Conservation (phyloP, 1,139 yeast genomes). For the Suhomyces anneliseae region DNA sequence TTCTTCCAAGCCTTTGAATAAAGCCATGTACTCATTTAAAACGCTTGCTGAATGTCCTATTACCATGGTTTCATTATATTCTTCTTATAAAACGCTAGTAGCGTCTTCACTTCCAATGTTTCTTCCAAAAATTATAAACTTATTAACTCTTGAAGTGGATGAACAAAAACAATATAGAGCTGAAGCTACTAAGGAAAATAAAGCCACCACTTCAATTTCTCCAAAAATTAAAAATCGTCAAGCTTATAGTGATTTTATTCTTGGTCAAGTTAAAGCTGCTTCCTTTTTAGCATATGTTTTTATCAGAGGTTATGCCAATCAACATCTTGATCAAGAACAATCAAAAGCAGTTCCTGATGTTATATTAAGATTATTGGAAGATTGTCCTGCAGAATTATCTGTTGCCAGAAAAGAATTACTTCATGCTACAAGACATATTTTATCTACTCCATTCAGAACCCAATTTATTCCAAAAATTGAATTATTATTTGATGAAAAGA, state of each 20-base stretch:
- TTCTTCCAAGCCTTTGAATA: conserved; percentile 42
- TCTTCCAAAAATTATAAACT: conserved; percentile 77
- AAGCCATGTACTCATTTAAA: conserved; percentile 80
- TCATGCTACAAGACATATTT: conserved; percentile 91
- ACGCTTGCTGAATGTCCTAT: conserved; percentile 96
- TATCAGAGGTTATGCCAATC: conserved; percentile 78
- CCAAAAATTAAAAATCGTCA: conserved; percentile 77
- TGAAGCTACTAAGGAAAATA: conserved; percentile 60
- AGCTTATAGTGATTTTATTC: conserved; percentile 83
- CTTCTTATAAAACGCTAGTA: conserved; percentile 79
- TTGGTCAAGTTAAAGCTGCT: conserved; percentile 97
- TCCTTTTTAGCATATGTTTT: conserved; percentile 91
- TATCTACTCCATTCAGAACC: conserved; percentile 82
- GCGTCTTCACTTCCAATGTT: conserved; percentile 71
- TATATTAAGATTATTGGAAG: conserved; percentile 81
- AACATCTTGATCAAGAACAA: conserved; percentile 61
- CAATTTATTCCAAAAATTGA: conserved; percentile 87
- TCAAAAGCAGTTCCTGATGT: conserved; percentile 78
- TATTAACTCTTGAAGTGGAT: conserved; percentile 73
- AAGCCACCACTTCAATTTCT: conserved; percentile 50
- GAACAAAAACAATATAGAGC: conserved; percentile 45
- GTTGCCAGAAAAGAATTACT: conserved; percentile 89
- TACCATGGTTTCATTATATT: conserved; percentile 87
- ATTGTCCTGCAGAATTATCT: conserved; percentile 94
- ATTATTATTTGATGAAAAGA: conserved; percentile 78